Evolutionary conservation across 176 grass and related monocot genomes (phyloP).

Genomic region (Oryza coarctata): DNA sequence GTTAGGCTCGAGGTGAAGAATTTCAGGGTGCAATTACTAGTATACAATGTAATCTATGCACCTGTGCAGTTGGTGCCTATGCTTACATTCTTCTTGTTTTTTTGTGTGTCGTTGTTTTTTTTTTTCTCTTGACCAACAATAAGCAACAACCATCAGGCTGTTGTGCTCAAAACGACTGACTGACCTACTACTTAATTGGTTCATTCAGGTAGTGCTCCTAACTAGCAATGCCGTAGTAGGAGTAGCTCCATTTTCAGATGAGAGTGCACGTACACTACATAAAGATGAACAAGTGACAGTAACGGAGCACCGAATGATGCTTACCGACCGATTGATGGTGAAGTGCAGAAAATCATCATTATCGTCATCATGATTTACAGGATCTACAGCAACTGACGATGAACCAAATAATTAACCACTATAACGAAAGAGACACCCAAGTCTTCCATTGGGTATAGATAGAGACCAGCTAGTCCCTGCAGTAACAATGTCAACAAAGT

Average conservation of each 20-base stretch:
- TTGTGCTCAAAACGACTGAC: not conserved
- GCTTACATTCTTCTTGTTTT: not conserved
- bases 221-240: not conserved
- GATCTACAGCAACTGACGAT: not conserved
- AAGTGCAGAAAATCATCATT: not conserved
- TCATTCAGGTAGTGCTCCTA: not conserved
- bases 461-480: no score
- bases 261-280: not conserved
- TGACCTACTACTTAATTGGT: not conserved
- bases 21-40: not conserved
- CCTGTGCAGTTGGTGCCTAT: no score
- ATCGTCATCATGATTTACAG: not conserved
- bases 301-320: not conserved
- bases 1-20: not conserved
- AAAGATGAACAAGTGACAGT: not conserved
- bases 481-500: not conserved
- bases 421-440: not conserved
- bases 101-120: no score
- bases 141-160: not conserved
- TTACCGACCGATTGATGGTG: not conserved
- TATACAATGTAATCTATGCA: not conserved
- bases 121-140: not conserved
- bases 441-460: not conserved
- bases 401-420: not conserved
- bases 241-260: not conserved